Evolutionary conservation across 257 asterid species (phyloP).

Genomic region (Penstemon eatonii): DNA sequence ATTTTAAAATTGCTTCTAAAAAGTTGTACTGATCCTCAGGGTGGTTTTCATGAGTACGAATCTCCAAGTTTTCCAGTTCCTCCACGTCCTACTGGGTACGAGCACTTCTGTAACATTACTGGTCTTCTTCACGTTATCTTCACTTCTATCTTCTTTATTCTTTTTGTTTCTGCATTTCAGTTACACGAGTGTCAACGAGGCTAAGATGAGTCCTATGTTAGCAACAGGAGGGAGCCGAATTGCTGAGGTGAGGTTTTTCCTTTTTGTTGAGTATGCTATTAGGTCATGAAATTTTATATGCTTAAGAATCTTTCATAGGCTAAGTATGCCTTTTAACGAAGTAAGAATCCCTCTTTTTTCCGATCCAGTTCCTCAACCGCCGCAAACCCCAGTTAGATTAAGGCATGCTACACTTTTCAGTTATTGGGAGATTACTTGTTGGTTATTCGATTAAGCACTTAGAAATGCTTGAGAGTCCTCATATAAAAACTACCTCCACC

Average conservation of each 20-base stretch:
- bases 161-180: slow-evolving; percentile 40
- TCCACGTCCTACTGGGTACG: slow-evolving; percentile 58
- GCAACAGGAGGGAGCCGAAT: slow-evolving; percentile 49
- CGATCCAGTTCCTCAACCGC: not conserved
- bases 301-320: not conserved
- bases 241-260: slow-evolving; percentile 50
- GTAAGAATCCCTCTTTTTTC: not conserved
- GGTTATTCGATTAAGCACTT: no score
- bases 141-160: not conserved
- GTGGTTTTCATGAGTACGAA: slow-evolving; percentile 51
- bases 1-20: slow-evolving; percentile 17
- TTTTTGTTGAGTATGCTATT: slow-evolving; percentile 18
- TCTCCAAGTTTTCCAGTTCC: slow-evolving; percentile 53
- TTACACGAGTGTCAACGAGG: slow-evolving; percentile 43
- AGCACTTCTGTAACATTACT: slow-evolving; percentile 7
- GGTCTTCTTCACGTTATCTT: not conserved
- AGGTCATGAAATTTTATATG: not conserved
- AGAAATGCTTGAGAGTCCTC: no score
- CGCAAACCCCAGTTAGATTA: slow-evolving; percentile 4
- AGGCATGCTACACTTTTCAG: slow-evolving; percentile 22
- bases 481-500: no score
- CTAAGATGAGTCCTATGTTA: slow-evolving; percentile 39
- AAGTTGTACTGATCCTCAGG: slow-evolving; percentile 48
- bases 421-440: not conserved
- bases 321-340: slow-evolving; percentile 16